phyloP scores from a whole-genome alignment of 768 basidiomycete species.

The Sporobolomyces pararoseus region DNA sequence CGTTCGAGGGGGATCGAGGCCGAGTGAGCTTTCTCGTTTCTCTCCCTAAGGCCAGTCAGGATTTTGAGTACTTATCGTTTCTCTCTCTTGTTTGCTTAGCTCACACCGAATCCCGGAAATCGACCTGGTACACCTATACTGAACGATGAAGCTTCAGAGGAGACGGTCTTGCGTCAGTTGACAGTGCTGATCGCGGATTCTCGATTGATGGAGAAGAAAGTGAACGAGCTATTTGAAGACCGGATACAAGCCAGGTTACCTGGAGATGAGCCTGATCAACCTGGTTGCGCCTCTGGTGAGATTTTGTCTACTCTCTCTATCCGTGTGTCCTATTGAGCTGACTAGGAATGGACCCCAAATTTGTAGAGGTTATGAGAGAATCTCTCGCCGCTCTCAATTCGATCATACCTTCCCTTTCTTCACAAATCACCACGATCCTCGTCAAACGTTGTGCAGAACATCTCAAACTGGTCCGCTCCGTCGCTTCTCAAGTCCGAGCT shows the following conservation, averaged over 20 bases:
- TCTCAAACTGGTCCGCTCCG: slow-evolving; percentile 75
- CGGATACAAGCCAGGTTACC: slow-evolving; percentile 32
- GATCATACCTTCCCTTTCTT: slow-evolving; percentile 60
- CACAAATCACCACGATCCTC: slow-evolving; percentile 66
- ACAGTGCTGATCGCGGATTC: slow-evolving; percentile 41
- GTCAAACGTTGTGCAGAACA: slow-evolving; percentile 78
- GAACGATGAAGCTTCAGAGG: slow-evolving; percentile 27
- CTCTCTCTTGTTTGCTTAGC: background rate
- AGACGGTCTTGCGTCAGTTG: slow-evolving; percentile 32
- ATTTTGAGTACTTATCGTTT: too few species aligned
- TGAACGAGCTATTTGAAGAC: slow-evolving; percentile 28
- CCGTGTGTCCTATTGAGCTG: background rate
- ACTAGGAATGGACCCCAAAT: too few species aligned
- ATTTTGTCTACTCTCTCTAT: background rate
- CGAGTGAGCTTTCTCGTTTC: background rate
- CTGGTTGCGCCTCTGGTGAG: slow-evolving; percentile 11
- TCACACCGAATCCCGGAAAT: slow-evolving; percentile 14
- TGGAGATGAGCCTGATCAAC: slow-evolving; percentile 10
- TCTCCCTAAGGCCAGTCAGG: too few species aligned
- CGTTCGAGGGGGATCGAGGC: slow-evolving; percentile 20
- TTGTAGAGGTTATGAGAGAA: slow-evolving; percentile 54
- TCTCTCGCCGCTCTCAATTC: slow-evolving; percentile 56
- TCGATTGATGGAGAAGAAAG: slow-evolving; percentile 26
- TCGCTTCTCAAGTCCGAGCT: slow-evolving; percentile 85
- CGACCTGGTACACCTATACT: slow-evolving; percentile 18